A percentile compares a stretch with the other conserved stretches of the same genome.
Conservation (phyloP, 1,284 basidiomycete genomes). For the Moesziomyces globuligerus region DNA sequence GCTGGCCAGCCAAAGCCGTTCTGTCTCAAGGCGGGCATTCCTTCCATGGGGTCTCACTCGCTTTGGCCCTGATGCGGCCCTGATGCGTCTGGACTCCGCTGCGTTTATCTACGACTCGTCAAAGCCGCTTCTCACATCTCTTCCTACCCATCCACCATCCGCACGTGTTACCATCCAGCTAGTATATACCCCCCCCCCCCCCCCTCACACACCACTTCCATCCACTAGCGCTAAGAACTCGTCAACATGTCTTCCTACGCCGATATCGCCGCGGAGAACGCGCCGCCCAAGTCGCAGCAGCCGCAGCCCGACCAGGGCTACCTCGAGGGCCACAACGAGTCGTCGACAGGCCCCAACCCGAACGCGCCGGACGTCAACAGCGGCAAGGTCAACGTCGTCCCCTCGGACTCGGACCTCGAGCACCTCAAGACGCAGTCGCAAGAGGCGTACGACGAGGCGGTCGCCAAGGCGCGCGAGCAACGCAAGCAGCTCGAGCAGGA, state of each 20-base stretch:
- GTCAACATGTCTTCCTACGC: conserved; percentile 51
- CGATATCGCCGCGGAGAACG: conserved; percentile 49
- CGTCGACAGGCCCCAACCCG: conserved; percentile 9
- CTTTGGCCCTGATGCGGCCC: too few relatives aligned
- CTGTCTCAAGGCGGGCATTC: background rate
- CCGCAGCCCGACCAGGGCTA: conserved; percentile 46
- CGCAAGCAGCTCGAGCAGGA: conserved; percentile 41
- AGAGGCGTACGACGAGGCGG: conserved; percentile 47
- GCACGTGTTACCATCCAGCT: background rate
- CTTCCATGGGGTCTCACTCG: background rate
- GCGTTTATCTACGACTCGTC: background rate
- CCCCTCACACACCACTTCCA: background rate
- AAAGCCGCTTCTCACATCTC: background rate
- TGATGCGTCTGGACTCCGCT: too few relatives aligned
- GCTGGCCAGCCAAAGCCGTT: too few relatives aligned
- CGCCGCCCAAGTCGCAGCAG: conserved; percentile 47
- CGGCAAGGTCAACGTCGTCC: conserved; percentile 54
- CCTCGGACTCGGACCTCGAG: conserved; percentile 46
- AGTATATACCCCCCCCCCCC: background rate
- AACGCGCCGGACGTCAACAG: conserved; percentile 48
- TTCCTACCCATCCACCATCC: background rate
- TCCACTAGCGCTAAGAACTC: background rate
- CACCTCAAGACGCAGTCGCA: conserved; percentile 56
- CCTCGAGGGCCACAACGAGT: conserved; percentile 41
- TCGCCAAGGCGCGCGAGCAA: conserved; percentile 38